Evolutionary conservation across 2,329 filamentous ascomycete species (phyloP).

Genomic region (Exophiala sp.): DNA sequence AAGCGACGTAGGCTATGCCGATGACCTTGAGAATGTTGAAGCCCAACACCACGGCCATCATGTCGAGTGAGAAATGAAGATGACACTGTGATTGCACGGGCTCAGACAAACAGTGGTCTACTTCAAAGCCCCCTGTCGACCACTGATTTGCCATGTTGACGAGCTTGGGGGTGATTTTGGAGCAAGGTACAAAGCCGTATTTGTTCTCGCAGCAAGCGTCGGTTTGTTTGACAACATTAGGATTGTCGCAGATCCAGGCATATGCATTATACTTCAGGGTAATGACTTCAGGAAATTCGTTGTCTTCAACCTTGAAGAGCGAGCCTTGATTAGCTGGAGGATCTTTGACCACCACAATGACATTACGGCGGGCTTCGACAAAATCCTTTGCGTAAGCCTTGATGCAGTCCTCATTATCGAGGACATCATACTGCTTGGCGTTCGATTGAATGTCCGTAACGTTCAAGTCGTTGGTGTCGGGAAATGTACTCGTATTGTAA

Average conservation of each 20-base stretch:
- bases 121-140: slow-evolving; percentile 16
- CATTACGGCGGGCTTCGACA: slow-evolving; percentile 23
- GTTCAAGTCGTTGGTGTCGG: slow-evolving; percentile 18
- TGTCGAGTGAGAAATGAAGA: slow-evolving; percentile 24
- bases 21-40: slow-evolving; percentile 27
- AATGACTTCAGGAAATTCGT: slow-evolving; percentile 22
- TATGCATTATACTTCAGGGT: slow-evolving; percentile 21
- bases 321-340: slow-evolving; percentile 17
- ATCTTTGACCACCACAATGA: slow-evolving; percentile 25
- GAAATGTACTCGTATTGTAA: slow-evolving; percentile 20
- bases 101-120: slow-evolving; percentile 27
- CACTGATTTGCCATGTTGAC: slow-evolving; percentile 17
- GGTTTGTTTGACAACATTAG: slow-evolving; percentile 19
- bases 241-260: slow-evolving; percentile 26
- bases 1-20: slow-evolving; percentile 21
- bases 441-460: slow-evolving; percentile 19
- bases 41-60: slow-evolving; percentile 25
- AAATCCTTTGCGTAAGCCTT: slow-evolving; percentile 21
- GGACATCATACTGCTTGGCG: slow-evolving; percentile 11
- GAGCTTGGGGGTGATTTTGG: slow-evolving; percentile 20
- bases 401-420: slow-evolving; percentile 24
- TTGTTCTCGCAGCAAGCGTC: slow-evolving; percentile 18
- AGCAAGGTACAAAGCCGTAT: slow-evolving; percentile 18
- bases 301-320: slow-evolving; percentile 15
- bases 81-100: slow-evolving; percentile 21